Conservation (phyloP, 225 moss, liverwort and hornwort genomes). For the Antitrichia curtipendula region DNA sequence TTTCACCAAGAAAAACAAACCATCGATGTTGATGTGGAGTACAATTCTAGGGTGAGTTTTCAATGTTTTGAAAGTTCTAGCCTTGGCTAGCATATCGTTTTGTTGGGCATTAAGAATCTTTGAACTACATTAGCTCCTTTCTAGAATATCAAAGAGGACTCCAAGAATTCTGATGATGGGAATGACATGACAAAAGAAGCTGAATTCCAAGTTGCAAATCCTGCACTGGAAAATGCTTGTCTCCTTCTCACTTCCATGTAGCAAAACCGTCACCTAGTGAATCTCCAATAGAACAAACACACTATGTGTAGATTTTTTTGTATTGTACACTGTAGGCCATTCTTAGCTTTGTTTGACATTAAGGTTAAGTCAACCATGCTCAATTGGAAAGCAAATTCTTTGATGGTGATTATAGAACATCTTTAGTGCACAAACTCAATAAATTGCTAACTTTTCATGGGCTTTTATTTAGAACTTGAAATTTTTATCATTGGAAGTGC, state of each 20-base stretch:
- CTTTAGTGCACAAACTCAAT: neutral
- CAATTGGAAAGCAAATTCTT: neutral
- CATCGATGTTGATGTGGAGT: neutral
- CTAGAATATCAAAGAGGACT: neutral
- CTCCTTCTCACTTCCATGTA: neutral
- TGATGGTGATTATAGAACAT: neutral
- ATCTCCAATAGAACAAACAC: fast-evolving
- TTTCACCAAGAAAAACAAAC: neutral
- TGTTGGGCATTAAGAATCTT: no score
- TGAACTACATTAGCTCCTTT: neutral
- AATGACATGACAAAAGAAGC: neutral
- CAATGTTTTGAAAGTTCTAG: no score
- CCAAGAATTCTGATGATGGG: fast-evolving
- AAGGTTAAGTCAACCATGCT: no score
- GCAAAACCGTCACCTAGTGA: fast-evolving
- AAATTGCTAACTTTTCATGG: neutral
- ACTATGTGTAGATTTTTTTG: neutral
- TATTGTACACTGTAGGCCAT: fast-evolving
- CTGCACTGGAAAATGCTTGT: fast-evolving
- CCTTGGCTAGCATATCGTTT: no score
- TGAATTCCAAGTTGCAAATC: neutral
- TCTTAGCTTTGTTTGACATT: fast-evolving
- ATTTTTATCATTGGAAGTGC: neutral
- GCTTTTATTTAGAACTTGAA: neutral
- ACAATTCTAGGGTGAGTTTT: neutral